phyloP scores from a whole-genome alignment of 371 early-diverging fungal species.

The Apophysomyces ossiformis region DNA sequence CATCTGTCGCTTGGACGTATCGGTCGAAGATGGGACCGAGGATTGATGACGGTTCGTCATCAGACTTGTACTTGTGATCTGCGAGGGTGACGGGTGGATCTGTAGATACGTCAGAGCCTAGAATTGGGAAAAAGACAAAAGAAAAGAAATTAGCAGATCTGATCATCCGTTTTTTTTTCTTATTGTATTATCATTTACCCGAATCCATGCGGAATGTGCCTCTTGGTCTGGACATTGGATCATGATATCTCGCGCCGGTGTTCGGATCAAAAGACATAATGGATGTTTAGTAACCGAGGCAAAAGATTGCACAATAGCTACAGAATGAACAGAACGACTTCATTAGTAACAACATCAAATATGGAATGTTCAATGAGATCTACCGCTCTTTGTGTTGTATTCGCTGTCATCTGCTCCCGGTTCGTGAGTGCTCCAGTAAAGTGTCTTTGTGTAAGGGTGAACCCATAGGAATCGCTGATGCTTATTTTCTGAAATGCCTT shows the following conservation, averaged over 20 bases:
- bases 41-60: not conserved
- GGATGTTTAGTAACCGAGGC: conserved; percentile 1
- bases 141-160: not conserved
- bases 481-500: conserved; percentile 62
- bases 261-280: conserved; percentile 19
- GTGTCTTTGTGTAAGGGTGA: conserved; percentile 78
- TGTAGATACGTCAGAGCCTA: conserved; percentile 2
- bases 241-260: conserved; percentile 21
- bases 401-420: conserved; percentile 59
- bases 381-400: conserved; percentile 55
- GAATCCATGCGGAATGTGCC: conserved; percentile 25
- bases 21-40: not conserved
- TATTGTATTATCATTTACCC: conserved; percentile 9
- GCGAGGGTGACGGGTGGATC: not conserved
- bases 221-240: conserved; percentile 22
- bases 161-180: conserved; percentile 3
- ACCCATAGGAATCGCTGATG: conserved; percentile 82
- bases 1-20: not conserved
- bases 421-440: conserved; percentile 76
- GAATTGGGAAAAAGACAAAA: not conserved
- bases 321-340: not conserved
- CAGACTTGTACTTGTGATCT: conserved; percentile 2
- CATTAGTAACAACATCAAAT: conserved; percentile 21
- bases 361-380: conserved; percentile 27
- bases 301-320: not conserved